Evolutionary conservation across 2,329 filamentous ascomycete species (phyloP).

Genomic region (Elsinoe ampelina): DNA sequence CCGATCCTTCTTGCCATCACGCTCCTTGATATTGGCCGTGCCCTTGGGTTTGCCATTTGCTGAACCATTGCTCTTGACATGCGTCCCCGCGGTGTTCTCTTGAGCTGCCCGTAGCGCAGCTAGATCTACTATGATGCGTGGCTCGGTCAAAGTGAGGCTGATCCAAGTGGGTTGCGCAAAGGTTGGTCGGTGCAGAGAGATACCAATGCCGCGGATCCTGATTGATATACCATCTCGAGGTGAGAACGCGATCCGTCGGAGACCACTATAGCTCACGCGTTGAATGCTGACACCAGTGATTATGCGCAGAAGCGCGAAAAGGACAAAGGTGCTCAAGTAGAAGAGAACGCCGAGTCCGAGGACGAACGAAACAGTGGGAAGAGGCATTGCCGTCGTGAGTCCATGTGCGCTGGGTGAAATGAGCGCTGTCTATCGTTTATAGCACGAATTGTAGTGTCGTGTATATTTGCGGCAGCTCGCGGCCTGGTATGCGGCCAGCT

Average conservation of each 20-base stretch:
- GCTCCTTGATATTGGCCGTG: slow-evolving; percentile 8
- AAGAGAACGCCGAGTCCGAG: slow-evolving; percentile 75
- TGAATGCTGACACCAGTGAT: slow-evolving; percentile 93
- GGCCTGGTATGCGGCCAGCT: neutral
- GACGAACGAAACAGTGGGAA: slow-evolving; percentile 56
- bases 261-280: slow-evolving; percentile 82
- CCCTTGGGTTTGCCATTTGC: neutral
- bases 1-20: slow-evolving; percentile 29
- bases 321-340: slow-evolving; percentile 84
- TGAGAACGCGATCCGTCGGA: slow-evolving; percentile 83
- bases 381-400: slow-evolving; percentile 29
- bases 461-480: neutral
- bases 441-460: neutral
- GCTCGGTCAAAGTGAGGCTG: slow-evolving; percentile 77
- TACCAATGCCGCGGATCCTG: slow-evolving; percentile 78
- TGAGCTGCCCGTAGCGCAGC: slow-evolving; percentile 45
- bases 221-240: slow-evolving; percentile 81
- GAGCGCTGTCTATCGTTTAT: too few species aligned
- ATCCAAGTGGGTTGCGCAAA: slow-evolving; percentile 97
- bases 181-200: slow-evolving; percentile 84
- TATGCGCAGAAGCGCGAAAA: slow-evolving; percentile 88
- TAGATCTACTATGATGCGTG: slow-evolving; percentile 75
- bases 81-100: slow-evolving; percentile 13
- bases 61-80: neutral
- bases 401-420: neutral